Percentiles rank a stretch among this genome's conserved stretches.
phyloP scores from a whole-genome alignment of 345 rosid species.

The Gossypioides kirkii region DNA sequence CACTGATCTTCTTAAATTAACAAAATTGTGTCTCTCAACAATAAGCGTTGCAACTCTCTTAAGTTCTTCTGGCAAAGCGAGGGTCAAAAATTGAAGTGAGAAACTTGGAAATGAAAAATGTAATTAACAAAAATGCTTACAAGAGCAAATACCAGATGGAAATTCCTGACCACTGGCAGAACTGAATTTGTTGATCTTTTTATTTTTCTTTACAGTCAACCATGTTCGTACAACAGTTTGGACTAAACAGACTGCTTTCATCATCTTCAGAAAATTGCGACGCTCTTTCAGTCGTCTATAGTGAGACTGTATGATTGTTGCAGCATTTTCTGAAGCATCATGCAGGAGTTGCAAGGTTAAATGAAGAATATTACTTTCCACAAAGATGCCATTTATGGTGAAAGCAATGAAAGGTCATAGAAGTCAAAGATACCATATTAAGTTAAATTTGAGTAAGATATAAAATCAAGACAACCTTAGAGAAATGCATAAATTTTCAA shows the following conservation, averaged over 20 bases:
- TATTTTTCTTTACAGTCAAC: constrained; percentile 47
- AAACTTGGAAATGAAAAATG: neutral
- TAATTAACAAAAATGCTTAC: neutral
- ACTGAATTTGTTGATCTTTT: constrained; percentile 14
- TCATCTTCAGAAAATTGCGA: constrained; percentile 42
- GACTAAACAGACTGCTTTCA: constrained; percentile 40
- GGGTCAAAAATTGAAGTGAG: neutral
- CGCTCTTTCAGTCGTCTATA: constrained; percentile 44
- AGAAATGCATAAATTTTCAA: neutral
- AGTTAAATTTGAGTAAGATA: neutral
- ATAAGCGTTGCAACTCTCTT: constrained; percentile 33
- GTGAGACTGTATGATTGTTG: constrained; percentile 56
- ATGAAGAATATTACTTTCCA: neutral
- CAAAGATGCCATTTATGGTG: neutral
- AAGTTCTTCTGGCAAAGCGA: constrained; percentile 20
- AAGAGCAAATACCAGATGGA: constrained; percentile 30
- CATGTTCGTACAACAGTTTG: constrained; percentile 52
- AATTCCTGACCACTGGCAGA: constrained; percentile 22
- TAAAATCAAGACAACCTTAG: neutral
- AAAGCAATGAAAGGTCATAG: neutral
- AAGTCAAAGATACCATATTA: neutral
- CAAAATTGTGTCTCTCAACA: constrained; percentile 46
- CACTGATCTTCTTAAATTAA: constrained; percentile 39
- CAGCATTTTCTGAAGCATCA: constrained; percentile 49
- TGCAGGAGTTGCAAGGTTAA: constrained; percentile 12